Conservation (phyloP, 495 filamentous ascomycete species). For the Podospora pseudocomata region DNA sequence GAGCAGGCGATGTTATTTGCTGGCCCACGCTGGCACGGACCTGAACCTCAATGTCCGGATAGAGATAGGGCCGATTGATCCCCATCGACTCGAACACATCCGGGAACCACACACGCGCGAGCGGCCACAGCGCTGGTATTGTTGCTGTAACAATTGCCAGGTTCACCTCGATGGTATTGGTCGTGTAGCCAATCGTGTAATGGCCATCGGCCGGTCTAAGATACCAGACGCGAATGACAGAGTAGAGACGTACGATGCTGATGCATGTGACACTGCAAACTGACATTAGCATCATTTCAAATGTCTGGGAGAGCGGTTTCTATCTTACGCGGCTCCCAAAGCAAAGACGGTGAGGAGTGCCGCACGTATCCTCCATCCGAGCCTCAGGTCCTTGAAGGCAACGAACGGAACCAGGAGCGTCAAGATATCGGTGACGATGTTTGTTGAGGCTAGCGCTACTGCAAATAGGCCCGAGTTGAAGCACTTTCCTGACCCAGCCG, state of each 20-base stretch:
- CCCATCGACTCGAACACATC: conserved; percentile 24
- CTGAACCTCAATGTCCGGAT: conserved; percentile 24
- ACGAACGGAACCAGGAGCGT: conserved; percentile 45
- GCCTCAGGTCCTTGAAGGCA: conserved; percentile 43
- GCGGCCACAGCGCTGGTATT: conserved; percentile 37
- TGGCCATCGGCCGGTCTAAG: conserved; percentile 24
- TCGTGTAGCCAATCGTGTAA: conserved; percentile 44
- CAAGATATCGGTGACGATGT: conserved; percentile 49
- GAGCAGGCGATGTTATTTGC: conserved; percentile 4
- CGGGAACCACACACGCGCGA: conserved; percentile 30
- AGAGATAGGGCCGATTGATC: conserved; percentile 26
- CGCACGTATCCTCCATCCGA: conserved; percentile 39
- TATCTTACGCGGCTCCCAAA: conserved; percentile 45
- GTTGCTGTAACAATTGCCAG: conserved; percentile 51
- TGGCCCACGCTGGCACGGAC: conserved; percentile 11
- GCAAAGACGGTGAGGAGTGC: conserved; percentile 45
- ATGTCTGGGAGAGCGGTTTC: no score
- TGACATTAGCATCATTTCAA: conserved; percentile 8
- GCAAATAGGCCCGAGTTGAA: conserved; percentile 42
- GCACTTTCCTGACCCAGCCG: conserved; percentile 37
- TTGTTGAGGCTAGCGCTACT: conserved; percentile 40
- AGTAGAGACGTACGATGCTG: conserved; percentile 35
- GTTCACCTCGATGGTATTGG: conserved; percentile 50
- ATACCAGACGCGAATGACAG: conserved; percentile 26
- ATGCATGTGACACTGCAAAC: conserved; percentile 46